Conservation (phyloP, 2,329 filamentous ascomycete species). For the Penicillium digitatum region DNA sequence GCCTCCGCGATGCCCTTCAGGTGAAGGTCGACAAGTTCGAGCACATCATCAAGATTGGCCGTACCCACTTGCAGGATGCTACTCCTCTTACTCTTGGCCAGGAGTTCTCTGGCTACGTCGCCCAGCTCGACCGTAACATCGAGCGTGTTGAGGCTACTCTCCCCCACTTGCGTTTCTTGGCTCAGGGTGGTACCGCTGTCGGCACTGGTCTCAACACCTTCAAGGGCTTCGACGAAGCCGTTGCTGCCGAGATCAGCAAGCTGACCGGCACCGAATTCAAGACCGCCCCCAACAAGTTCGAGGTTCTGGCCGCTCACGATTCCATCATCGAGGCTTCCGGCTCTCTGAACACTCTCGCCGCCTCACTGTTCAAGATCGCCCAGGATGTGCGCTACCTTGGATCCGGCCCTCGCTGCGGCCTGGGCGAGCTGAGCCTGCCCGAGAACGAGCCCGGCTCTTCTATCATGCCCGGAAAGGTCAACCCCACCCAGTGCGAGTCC, state of each 20-base stretch:
- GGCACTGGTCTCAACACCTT: constrained; percentile 98
- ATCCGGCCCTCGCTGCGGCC: constrained; percentile 89
- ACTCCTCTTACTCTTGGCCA: constrained; percentile 93
- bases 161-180: constrained; percentile 78
- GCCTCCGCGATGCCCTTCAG: constrained; percentile 77
- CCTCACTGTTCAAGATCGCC: constrained; percentile 93
- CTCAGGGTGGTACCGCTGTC: constrained; percentile 94
- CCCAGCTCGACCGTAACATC: constrained; percentile 87
- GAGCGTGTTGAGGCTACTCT: constrained; percentile 78
- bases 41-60: constrained; percentile 97
- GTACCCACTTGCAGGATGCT: constrained; percentile 95
- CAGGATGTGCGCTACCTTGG: constrained; percentile 97
- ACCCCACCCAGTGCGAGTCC: constrained; percentile 96
- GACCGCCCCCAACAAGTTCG: constrained; percentile 98
- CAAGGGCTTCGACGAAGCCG: constrained; percentile 88
- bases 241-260: constrained; percentile 84
- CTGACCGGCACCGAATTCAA: constrained; percentile 92
- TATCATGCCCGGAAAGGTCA: constrained; percentile 99
- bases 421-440: constrained; percentile 86
- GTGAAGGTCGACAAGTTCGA: constrained; percentile 86
- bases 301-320: constrained; percentile 92
- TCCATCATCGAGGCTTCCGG: constrained; percentile 92
- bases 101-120: constrained; percentile 96
- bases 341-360: constrained; percentile 85
- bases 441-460: constrained; percentile 98